Evolutionary conservation across 2,329 filamentous ascomycete genomes (phyloP), one percentile per base, ranked within the genome.

Genomic region (Colletotrichum sp.): DNA sequence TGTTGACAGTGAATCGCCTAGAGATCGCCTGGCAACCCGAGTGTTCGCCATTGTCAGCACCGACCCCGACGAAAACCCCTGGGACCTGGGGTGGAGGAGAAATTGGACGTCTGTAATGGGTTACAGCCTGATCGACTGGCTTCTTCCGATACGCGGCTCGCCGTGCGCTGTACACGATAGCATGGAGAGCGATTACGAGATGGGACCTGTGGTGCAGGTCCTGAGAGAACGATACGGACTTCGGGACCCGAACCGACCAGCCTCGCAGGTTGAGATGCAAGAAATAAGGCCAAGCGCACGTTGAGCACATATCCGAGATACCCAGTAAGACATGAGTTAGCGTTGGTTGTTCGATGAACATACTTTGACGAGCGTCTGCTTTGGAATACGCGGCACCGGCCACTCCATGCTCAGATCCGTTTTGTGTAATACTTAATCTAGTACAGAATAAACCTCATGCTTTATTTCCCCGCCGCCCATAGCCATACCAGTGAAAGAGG

Each of bases 101-200:
- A 99, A 99, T 81, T 93, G 96, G 85, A 91, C 92, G 78, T 90
- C 93, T 16, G 91, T 98, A 28, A 95, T 99, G 93, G 96, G 96
- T 0, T 85, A 90, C 63, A 90, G 86, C 24, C 78, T 92, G 3
- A 76, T 93, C 16, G 94, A 98, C 75, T 99, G 96, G 96, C 81
- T 98, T 15, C 85, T 98, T 2, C 96, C 96, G 0, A 83, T 98
- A 39, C 91, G 88, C 72, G 89, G 91, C 75, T 95, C 94, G 6
- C 96, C 96, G 0, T 96, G 94, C 83, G 90, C 90, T 67, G 90
- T 91, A 69, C 94, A 96, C 80, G 92, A 92, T 63, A 90, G 88
- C 78, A 87, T 88, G 75, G 89, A 90, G 77, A 93, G 94, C 80
- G 91, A 95, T 73, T 98, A 94, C 81, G 88, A 90, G 16, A 87